A percentile compares a stretch with the other conserved stretches of the same genome.
These are phyloP conservation scores for Ophiostoma ulmi DNA, from an alignment of 2,329 filamentous ascomycete species.

Conservation along the genomic window DNA sequence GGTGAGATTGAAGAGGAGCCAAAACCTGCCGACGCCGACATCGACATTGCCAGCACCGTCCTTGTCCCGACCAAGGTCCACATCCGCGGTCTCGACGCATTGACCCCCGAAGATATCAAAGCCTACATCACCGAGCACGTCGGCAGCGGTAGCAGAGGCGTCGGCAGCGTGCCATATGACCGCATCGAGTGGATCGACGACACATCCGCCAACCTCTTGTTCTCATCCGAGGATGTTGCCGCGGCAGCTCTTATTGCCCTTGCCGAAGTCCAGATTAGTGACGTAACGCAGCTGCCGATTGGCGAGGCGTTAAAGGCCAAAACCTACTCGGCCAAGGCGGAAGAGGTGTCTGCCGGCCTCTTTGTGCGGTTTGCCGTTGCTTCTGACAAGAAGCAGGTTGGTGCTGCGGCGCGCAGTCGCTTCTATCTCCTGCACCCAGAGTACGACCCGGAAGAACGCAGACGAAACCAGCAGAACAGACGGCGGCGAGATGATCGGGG, in stretches of 20 bases:
- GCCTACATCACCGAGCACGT: slow-evolving; percentile 68
- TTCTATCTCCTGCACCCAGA: slow-evolving; percentile 93
- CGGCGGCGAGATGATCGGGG: slow-evolving; percentile 55
- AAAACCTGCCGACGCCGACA: neutral
- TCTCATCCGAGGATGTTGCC: slow-evolving; percentile 51
- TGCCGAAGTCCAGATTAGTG: slow-evolving; percentile 36
- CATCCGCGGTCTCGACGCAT: slow-evolving; percentile 72
- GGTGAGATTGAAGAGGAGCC: slow-evolving; percentile 37
- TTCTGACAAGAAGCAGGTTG: slow-evolving; percentile 72
- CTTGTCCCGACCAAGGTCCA: slow-evolving; percentile 64
- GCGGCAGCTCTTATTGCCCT: slow-evolving; percentile 53
- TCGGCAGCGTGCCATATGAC: slow-evolving; percentile 42
- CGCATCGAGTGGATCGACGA: slow-evolving; percentile 94
- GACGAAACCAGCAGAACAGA: slow-evolving; percentile 46
- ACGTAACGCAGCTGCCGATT: slow-evolving; percentile 48
- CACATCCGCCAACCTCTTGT: slow-evolving; percentile 80
- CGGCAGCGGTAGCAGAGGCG: slow-evolving; percentile 40
- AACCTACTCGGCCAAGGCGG: slow-evolving; percentile 60
- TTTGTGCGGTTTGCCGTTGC: slow-evolving; percentile 68
- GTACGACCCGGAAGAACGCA: slow-evolving; percentile 71
- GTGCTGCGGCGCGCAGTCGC: slow-evolving; percentile 73
- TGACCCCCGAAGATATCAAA: slow-evolving; percentile 76
- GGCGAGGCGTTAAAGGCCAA: slow-evolving; percentile 67
- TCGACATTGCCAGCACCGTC: neutral
- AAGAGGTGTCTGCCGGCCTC: slow-evolving; percentile 63